A percentile compares a stretch with the other conserved stretches of the same genome.
phyloP scores from a whole-genome alignment of 768 basidiomycete species.

The Termitomyces sp. region DNA sequence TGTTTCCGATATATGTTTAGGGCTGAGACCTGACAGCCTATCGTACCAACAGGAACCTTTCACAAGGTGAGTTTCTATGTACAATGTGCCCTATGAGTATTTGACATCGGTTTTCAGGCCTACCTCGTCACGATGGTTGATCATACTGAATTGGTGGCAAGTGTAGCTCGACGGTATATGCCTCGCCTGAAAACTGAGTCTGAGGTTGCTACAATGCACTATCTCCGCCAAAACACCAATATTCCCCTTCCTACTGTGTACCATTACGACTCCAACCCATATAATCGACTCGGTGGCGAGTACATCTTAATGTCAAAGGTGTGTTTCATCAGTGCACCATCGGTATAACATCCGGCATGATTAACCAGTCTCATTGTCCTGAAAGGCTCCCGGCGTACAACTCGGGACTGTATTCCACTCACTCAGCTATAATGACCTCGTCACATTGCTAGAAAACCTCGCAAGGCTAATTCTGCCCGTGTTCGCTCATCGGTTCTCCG shows the following conservation, averaged over 20 bases:
- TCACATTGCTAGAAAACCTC: conserved; percentile 61
- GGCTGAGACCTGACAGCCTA: conserved; percentile 6
- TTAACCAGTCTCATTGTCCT: conserved; percentile 1
- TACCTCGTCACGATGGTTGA: conserved; percentile 69
- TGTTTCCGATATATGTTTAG: conserved; percentile 21
- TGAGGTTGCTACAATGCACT: conserved; percentile 82
- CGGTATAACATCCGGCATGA: conserved; percentile 1
- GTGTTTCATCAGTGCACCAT: conserved; percentile 16
- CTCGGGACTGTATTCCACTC: conserved; percentile 68
- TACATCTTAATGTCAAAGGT: conserved; percentile 88
- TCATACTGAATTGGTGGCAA: conserved; percentile 60
- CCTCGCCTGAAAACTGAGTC: conserved; percentile 83
- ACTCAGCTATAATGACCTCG: conserved; percentile 59
- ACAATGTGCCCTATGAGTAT: neutral
- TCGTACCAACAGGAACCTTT: conserved; percentile 59
- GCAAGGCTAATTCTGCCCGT: conserved; percentile 66
- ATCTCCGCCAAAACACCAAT: conserved; percentile 61
- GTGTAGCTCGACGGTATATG: conserved; percentile 84
- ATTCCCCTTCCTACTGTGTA: conserved; percentile 75
- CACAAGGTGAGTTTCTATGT: conserved; percentile 51
- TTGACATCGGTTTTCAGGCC: conserved; percentile 39
- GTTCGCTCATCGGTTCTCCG: conserved; percentile 71
- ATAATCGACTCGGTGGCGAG: conserved; percentile 79
- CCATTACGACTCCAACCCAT: conserved; percentile 78
- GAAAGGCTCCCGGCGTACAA: conserved; percentile 69